Conservation (phyloP, 352 stramenopile genomes). For the Phytophthora palmivora region DNA sequence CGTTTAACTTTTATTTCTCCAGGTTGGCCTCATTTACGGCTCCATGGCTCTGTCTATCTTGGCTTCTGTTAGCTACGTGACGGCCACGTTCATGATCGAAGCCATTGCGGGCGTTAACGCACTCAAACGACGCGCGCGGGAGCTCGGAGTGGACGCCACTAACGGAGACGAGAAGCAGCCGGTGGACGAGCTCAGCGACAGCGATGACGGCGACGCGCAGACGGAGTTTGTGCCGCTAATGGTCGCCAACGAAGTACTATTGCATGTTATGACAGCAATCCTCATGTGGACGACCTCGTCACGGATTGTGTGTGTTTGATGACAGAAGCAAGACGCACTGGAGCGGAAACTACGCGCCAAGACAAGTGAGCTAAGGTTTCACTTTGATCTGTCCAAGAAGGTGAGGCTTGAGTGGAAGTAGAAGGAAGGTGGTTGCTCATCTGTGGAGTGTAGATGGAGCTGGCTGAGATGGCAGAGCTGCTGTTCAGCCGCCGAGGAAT, state of each 20-base stretch:
- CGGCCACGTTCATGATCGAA: slow-evolving; percentile 88
- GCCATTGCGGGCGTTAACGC: slow-evolving; percentile 84
- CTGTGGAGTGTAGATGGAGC: slow-evolving; percentile 65
- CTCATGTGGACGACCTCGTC: slow-evolving; percentile 31
- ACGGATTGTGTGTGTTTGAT: slow-evolving; percentile 24
- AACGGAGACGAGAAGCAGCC: slow-evolving; percentile 36
- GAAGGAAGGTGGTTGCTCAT: neutral
- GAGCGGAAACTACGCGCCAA: slow-evolving; percentile 56
- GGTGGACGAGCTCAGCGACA: slow-evolving; percentile 39
- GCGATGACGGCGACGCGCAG: slow-evolving; percentile 51
- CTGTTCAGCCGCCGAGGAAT: slow-evolving; percentile 74
- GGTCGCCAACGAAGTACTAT: slow-evolving; percentile 73
- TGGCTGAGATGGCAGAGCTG: slow-evolving; percentile 84
- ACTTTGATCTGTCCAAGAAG: slow-evolving; percentile 85
- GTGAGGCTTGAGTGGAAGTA: slow-evolving; percentile 23
- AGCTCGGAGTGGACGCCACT: slow-evolving; percentile 42
- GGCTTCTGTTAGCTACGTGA: slow-evolving; percentile 79
- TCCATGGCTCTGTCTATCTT: slow-evolving; percentile 63
- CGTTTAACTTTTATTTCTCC: slow-evolving; percentile 12
- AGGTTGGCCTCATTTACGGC: slow-evolving; percentile 83
- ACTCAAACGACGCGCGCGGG: slow-evolving; percentile 59
- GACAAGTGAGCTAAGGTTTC: slow-evolving; percentile 40
- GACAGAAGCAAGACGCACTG: slow-evolving; percentile 62
- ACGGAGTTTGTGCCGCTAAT: slow-evolving; percentile 85
- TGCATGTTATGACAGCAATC: slow-evolving; percentile 16